Evolutionary conservation across 768 basidiomycete genomes (phyloP).

Genomic region (Trametes punicea): DNA sequence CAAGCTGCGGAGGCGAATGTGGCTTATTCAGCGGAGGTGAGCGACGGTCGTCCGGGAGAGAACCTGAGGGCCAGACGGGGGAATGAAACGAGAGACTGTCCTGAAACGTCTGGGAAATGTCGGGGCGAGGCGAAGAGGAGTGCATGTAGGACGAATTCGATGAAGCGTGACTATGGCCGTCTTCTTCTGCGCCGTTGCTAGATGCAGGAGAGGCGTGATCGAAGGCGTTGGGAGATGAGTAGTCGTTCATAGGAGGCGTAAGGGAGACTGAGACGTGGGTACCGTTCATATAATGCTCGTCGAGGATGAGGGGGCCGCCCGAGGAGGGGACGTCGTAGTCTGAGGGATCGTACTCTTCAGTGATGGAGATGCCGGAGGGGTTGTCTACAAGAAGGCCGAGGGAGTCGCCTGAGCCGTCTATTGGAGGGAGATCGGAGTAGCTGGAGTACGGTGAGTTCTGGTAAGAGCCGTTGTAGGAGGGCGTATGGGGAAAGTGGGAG

Average conservation of each 20-base stretch:
- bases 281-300: constrained; percentile 45
- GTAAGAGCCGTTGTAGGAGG: constrained; percentile 64
- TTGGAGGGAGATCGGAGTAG: constrained; percentile 55
- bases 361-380: constrained; percentile 33
- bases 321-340: constrained; percentile 63
- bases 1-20: constrained; percentile 58
- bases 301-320: constrained; percentile 54
- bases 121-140: constrained; percentile 52
- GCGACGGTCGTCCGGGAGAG: constrained; percentile 44
- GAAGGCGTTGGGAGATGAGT: constrained; percentile 42
- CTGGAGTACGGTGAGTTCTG: constrained; percentile 68
- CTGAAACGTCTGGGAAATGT: constrained; percentile 55
- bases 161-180: constrained; percentile 57
- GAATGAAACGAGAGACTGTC: constrained; percentile 59
- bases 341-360: constrained; percentile 64
- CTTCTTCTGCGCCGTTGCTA: constrained; percentile 50
- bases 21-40: constrained; percentile 47
- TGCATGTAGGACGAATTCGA: constrained; percentile 61
- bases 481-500: constrained; percentile 46
- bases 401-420: constrained; percentile 30
- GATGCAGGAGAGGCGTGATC: constrained; percentile 63
- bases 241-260: constrained; percentile 30
- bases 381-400: constrained; percentile 52
- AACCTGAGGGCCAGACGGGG: constrained; percentile 47
- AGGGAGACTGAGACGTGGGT: constrained; percentile 37